Conservation (phyloP, 2,329 filamentous ascomycete genomes). For the Diaporthe sp. region DNA sequence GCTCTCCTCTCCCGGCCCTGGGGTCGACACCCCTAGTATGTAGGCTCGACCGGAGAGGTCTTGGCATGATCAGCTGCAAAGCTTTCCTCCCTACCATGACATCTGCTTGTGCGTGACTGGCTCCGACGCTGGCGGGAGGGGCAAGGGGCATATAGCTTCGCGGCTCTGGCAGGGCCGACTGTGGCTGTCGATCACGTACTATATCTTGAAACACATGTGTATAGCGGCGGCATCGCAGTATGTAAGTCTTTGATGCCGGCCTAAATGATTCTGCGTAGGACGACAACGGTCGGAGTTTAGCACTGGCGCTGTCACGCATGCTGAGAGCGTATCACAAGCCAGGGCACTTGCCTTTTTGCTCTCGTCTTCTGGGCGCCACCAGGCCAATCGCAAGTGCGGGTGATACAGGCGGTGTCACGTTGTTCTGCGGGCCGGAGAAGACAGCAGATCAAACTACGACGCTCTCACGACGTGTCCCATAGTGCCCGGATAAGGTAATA, state of each 20-base stretch:
- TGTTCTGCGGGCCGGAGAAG: slow-evolving; percentile 10
- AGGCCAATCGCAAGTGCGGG: slow-evolving; percentile 29
- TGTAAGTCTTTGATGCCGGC: slow-evolving; percentile 29
- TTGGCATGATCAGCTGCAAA: slow-evolving; percentile 33
- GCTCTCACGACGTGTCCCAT: slow-evolving; percentile 1
- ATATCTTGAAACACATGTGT: slow-evolving; percentile 24
- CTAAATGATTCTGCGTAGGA: slow-evolving; percentile 23
- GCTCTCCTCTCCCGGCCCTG: slow-evolving; percentile 8
- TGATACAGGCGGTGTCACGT: slow-evolving; percentile 16
- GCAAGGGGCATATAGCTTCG: not conserved
- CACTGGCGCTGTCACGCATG: slow-evolving; percentile 21
- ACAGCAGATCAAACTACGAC: slow-evolving; percentile 22
- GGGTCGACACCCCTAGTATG: not conserved
- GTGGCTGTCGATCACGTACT: slow-evolving; percentile 28
- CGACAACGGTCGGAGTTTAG: slow-evolving; percentile 35
- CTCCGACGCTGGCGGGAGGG: not conserved
- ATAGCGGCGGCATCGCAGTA: slow-evolving; percentile 17
- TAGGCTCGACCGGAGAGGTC: slow-evolving; percentile 28
- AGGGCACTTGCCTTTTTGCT: not conserved
- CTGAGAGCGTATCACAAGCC: slow-evolving; percentile 25
- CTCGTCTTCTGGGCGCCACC: slow-evolving; percentile 17
- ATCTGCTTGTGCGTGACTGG: slow-evolving; percentile 20
- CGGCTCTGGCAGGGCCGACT: slow-evolving; percentile 25
- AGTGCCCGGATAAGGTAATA: not conserved
- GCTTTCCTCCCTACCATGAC: not conserved